Percentiles rank a stretch among this genome's conserved stretches.
Evolutionary conservation across 2,329 filamentous ascomycete genomes (phyloP).

Genomic region (Clonostachys chloroleuca): DNA sequence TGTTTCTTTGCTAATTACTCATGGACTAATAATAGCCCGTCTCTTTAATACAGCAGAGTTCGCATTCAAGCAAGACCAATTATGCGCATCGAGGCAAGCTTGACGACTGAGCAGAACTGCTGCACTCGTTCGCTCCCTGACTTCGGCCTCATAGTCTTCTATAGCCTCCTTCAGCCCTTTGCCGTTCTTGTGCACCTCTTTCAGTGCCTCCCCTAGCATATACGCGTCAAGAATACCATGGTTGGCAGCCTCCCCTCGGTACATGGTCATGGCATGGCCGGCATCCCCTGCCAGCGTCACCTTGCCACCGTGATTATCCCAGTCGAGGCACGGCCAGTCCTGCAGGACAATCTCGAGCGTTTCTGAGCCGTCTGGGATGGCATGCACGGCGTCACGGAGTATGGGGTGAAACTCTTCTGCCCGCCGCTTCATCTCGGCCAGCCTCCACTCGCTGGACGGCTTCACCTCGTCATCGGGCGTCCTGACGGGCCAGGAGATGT

Average conservation of each 20-base stretch:
- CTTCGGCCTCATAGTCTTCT: conserved; percentile 20
- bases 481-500: conserved; percentile 38
- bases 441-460: conserved; percentile 20
- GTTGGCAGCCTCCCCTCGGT: conserved; percentile 30
- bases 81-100: conserved; percentile 23
- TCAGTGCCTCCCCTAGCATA: conserved; percentile 16
- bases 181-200: conserved; percentile 6
- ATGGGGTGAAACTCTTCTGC: conserved; percentile 24
- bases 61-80: conserved; percentile 19
- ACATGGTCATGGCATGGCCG: conserved; percentile 58
- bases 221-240: conserved; percentile 33
- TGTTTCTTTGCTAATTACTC: too few species aligned
- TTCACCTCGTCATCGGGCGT: conserved; percentile 23
- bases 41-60: conserved; percentile 20
- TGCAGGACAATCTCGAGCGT: conserved; percentile 26
- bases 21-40: conserved; percentile 7
- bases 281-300: conserved; percentile 48
- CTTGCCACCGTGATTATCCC: conserved; percentile 34
- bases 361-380: too few species aligned
- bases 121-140: conserved; percentile 16
- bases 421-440: conserved; percentile 32
- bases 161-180: conserved; percentile 8
- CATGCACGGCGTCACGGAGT: conserved; percentile 29
- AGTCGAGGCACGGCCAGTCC: conserved; percentile 29
- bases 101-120: conserved; percentile 22